Base-by-base conservation (phyloP, 768 basidiomycete species). In the Zangia roseola region DNA sequence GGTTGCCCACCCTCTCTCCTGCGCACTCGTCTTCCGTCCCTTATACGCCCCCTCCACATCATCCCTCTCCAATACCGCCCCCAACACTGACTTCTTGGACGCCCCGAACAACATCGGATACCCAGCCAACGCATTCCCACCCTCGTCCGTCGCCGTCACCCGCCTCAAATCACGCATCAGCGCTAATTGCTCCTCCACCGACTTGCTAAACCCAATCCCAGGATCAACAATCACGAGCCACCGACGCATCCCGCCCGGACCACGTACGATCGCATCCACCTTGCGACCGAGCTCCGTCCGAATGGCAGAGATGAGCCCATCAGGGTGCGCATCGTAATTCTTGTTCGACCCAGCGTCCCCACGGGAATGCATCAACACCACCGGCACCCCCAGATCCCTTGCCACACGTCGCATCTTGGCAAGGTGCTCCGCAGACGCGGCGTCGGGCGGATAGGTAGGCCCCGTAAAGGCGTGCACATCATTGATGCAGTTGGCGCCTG, bases 131-230 rank as follows among this genome's bases (percentile, higher is more conserved):
- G 74, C 70, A 52, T 86, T 88, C 36, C 67, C 66, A 17, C 50
- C 57, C 21, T 38, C 45, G 35, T 79, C 73, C 2, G 13, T 14
- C 13, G 71, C 74, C 0, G 77, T 79, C 35, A 90, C 63, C 41
- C 52, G 64, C 17, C 62, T 75, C 43, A 72, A 73, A 30, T 76
- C 56, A 10, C 84, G 75, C 41, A 98, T 64, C 10, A 95, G 59
- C 52, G 77, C 74, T 28, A 92, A 55, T 67, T 95, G 94, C 5
- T 79, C 91, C 24, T 83, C 76, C 3, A 84, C 64, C 0, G 82
- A 79, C 69, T 97, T 97, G 68, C 94, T 95, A 66, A 97, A 99
- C 28, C 97, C 95, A 44, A 98, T 72, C 0, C 95, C 95, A 4
- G 95, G 91, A 70, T 97, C 97, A 21, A 86, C 78, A 44, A 97